phyloP scores from a whole-genome alignment of 2,329 filamentous ascomycete species.

The Cylindrodendrum hubeiense region DNA sequence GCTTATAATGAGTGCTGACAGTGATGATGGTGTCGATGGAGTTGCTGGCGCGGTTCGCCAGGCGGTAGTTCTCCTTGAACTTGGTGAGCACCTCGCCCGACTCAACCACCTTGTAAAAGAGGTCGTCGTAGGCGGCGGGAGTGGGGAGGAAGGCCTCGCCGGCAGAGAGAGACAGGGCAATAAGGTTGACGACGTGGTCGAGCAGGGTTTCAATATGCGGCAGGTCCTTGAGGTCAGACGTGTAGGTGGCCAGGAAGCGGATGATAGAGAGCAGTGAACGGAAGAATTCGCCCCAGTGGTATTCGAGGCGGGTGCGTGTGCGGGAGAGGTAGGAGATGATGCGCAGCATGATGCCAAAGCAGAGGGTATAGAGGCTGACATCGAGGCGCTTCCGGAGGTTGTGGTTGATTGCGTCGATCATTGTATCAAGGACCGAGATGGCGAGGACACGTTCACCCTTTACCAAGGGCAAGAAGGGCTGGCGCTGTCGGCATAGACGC shows the following conservation, averaged over 20 bases:
- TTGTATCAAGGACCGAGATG: slow-evolving; percentile 83
- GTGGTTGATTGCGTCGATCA: slow-evolving; percentile 93
- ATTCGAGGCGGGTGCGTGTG: slow-evolving; percentile 82
- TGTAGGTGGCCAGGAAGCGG: slow-evolving; percentile 90
- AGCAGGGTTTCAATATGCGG: slow-evolving; percentile 80
- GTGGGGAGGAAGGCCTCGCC: slow-evolving; percentile 94
- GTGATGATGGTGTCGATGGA: slow-evolving; percentile 88
- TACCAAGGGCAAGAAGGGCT: slow-evolving; percentile 84
- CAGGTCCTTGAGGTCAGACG: slow-evolving; percentile 78
- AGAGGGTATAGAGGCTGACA: slow-evolving; percentile 84
- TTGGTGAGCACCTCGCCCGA: slow-evolving; percentile 84
- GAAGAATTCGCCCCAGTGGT: slow-evolving; percentile 98
- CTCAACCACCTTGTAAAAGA: slow-evolving; percentile 99
- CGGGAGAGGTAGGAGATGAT: slow-evolving; percentile 87
- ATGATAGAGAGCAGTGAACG: slow-evolving; percentile 88
- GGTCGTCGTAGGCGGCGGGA: slow-evolving; percentile 89
- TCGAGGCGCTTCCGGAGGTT: slow-evolving; percentile 90
- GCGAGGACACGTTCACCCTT: slow-evolving; percentile 79
- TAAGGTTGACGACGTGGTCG: slow-evolving; percentile 82
- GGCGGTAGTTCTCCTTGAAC: slow-evolving; percentile 82
- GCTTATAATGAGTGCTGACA: slow-evolving; percentile 88
- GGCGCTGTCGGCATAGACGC: slow-evolving; percentile 88
- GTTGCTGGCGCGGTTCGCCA: slow-evolving; percentile 69
- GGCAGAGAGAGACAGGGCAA: slow-evolving; percentile 85
- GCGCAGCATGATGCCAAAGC: slow-evolving; percentile 84